These are phyloP conservation scores for Candida boidinii DNA, from an alignment of 805 yeast species.

Conservation along the genomic window DNA sequence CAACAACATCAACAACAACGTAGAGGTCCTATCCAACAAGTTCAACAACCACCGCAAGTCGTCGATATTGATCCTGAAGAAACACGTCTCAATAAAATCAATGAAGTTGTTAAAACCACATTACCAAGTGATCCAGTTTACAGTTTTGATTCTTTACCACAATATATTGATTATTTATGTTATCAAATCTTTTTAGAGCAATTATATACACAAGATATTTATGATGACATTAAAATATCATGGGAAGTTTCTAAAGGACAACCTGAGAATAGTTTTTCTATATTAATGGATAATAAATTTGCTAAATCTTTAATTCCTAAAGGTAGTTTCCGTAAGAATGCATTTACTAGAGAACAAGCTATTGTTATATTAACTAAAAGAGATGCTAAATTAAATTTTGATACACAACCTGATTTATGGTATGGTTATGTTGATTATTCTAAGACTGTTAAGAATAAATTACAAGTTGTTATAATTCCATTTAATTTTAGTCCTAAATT, in stretches of 20 bases:
- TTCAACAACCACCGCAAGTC: background rate
- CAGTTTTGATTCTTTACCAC: constrained; percentile 36
- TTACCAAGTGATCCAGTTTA: constrained; percentile 13
- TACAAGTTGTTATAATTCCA: background rate
- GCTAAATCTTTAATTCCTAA: constrained; percentile 46
- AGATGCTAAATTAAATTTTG: constrained; percentile 33
- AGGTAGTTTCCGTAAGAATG: constrained; percentile 44
- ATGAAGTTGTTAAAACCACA: constrained; percentile 11
- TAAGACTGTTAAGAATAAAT: constrained; percentile 17
- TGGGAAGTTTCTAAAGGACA: constrained; percentile 34
- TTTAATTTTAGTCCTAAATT: background rate
- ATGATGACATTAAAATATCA: constrained; percentile 35
- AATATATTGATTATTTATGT: constrained; percentile 51
- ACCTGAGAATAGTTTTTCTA: constrained; percentile 28
- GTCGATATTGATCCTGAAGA: background rate
- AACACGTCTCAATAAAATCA: constrained; percentile 4
- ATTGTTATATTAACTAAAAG: constrained; percentile 39
- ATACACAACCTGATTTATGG: constrained; percentile 38
- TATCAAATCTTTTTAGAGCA: constrained; percentile 59
- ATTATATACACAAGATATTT: constrained; percentile 35
- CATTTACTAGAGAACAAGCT: constrained; percentile 52
- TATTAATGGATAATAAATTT: constrained; percentile 34
- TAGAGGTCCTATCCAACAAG: background rate
- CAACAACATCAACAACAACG: background rate
- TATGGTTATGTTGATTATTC: constrained; percentile 44